These are phyloP conservation scores for Neurospora terricola DNA, from an alignment of 495 filamentous ascomycete species.

Conservation along the genomic window DNA sequence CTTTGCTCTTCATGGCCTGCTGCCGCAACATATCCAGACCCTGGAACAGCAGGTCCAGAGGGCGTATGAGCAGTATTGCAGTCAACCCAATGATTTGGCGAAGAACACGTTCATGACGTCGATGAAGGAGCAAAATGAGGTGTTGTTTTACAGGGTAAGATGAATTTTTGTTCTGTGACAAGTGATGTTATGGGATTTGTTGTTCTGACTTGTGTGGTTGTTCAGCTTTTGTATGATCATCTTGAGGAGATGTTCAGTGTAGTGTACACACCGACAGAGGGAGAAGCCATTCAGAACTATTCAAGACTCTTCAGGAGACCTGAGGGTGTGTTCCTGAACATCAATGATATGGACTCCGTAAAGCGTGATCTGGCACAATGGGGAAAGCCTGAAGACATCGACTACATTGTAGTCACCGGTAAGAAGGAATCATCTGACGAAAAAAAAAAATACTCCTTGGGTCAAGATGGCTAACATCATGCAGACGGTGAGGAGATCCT, in stretches of 20 bases:
- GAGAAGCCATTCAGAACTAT: constrained; percentile 82
- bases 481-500: constrained; percentile 55
- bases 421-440: background rate
- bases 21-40: constrained; percentile 64
- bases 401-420: constrained; percentile 85
- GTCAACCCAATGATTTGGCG: constrained; percentile 48
- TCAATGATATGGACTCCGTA: constrained; percentile 47
- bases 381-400: constrained; percentile 61
- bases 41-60: constrained; percentile 71
- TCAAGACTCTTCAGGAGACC: constrained; percentile 69
- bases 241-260: constrained; percentile 74
- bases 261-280: constrained; percentile 87
- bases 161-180: background rate
- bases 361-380: constrained; percentile 56
- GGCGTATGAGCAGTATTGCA: constrained; percentile 71
- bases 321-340: constrained; percentile 55
- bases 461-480: background rate
- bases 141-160: constrained; percentile 58
- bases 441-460: background rate
- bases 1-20: constrained; percentile 61
- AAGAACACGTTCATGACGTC: constrained; percentile 85
- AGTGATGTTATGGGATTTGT: background rate
- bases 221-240: constrained; percentile 34
- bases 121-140: constrained; percentile 76
- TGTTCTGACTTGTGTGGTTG: background rate